These are phyloP conservation scores for Magnusiomyces ingens DNA, from an alignment of 1,139 yeast species.

Conservation along the genomic window DNA sequence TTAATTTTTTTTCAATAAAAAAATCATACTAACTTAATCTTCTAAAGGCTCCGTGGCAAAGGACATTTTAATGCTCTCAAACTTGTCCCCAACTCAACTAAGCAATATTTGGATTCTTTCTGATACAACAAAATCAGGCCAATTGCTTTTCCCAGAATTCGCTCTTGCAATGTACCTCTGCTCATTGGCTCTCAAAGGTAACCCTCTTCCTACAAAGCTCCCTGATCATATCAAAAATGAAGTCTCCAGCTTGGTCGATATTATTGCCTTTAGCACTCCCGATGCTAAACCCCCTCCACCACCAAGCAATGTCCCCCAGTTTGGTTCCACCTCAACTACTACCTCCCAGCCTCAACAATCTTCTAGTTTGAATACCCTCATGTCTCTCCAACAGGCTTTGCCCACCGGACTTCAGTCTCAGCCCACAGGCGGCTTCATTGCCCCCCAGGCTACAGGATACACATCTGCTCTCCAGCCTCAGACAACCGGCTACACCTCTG, in stretches of 20 bases:
- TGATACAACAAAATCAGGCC: constrained; percentile 82
- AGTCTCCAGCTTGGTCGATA: constrained; percentile 80
- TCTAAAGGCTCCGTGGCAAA: constrained; percentile 55
- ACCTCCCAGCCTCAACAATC: constrained; percentile 24
- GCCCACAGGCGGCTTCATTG: constrained; percentile 25
- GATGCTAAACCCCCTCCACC: constrained; percentile 39
- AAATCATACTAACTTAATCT: background rate
- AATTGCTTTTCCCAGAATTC: constrained; percentile 86
- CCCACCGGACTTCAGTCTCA: constrained; percentile 32
- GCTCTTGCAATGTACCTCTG: constrained; percentile 89
- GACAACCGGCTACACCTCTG: constrained; percentile 34
- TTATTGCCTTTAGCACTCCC: constrained; percentile 74
- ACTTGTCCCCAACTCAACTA: constrained; percentile 63
- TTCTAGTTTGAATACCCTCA: constrained; percentile 31
- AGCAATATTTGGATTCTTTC: constrained; percentile 89
- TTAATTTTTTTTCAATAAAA: background rate
- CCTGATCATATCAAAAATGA: constrained; percentile 75
- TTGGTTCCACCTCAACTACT: constrained; percentile 19
- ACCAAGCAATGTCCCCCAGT: constrained; percentile 31
- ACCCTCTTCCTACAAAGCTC: constrained; percentile 61
- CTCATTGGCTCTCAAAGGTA: constrained; percentile 69
- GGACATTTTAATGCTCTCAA: constrained; percentile 72
- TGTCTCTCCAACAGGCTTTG: constrained; percentile 35
- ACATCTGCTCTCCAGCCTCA: constrained; percentile 28
- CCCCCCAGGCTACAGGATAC: constrained; percentile 38